Conservation (phyloP, 768 basidiomycete genomes). For the Tylopilus sp. region DNA sequence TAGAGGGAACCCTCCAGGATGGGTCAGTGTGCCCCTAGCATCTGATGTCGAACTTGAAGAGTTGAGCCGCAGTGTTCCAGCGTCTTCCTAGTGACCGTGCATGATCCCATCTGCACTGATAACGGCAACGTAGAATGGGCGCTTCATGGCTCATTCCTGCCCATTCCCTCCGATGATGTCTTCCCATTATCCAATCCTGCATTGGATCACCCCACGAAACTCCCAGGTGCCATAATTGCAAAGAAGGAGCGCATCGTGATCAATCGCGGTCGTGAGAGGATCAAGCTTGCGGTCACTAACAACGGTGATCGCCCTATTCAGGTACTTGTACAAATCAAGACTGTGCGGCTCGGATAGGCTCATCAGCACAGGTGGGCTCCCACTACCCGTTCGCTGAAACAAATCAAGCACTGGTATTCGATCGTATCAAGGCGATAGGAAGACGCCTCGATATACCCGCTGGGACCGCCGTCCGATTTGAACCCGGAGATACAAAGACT, state of each 20-base stretch:
- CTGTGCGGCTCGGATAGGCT: background rate
- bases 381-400: slow-evolving; percentile 95
- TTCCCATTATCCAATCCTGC: slow-evolving; percentile 58
- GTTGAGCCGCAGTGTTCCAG: slow-evolving; percentile 3
- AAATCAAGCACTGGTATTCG: slow-evolving; percentile 77
- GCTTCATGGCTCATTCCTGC: slow-evolving; percentile 92
- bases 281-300: slow-evolving; percentile 79
- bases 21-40: slow-evolving; percentile 57
- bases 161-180: slow-evolving; percentile 58
- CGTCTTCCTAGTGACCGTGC: slow-evolving; percentile 96
- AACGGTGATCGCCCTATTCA: slow-evolving; percentile 93
- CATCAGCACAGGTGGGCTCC: slow-evolving; percentile 67
- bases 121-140: slow-evolving; percentile 76
- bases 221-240: slow-evolving; percentile 76
- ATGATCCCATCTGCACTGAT: slow-evolving; percentile 89
- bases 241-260: slow-evolving; percentile 65
- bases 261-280: slow-evolving; percentile 68
- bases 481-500: slow-evolving; percentile 86
- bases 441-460: slow-evolving; percentile 90
- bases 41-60: background rate
- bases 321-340: slow-evolving; percentile 37
- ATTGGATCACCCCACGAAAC: slow-evolving; percentile 49
- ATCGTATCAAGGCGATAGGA: slow-evolving; percentile 76
- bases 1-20: slow-evolving; percentile 89
- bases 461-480: slow-evolving; percentile 95